phyloP scores from a whole-genome alignment of 768 basidiomycete genomes.

The Termitomyces sp. region DNA sequence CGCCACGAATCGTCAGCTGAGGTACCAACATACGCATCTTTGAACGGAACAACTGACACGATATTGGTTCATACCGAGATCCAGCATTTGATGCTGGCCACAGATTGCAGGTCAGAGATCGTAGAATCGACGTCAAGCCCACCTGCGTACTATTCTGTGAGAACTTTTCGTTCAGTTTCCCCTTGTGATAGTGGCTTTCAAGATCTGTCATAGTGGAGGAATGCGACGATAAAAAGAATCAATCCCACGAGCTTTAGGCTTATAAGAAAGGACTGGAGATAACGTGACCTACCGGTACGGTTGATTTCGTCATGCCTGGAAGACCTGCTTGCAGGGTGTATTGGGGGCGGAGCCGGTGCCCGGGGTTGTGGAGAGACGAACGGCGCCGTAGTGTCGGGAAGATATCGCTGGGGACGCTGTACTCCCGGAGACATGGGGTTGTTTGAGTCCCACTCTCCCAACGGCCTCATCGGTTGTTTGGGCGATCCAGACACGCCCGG shows the following conservation, averaged over 20 bases:
- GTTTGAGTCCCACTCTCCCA: constrained; percentile 3
- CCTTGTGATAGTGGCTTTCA: constrained; percentile 11
- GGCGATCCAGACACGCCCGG: constrained; percentile 2
- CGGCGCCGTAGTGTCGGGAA: neutral
- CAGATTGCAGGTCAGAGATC: constrained; percentile 15
- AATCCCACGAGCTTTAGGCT: constrained; percentile 1
- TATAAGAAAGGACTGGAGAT: neutral
- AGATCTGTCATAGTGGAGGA: constrained; percentile 5
- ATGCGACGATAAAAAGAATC: constrained; percentile 3
- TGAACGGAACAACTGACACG: neutral
- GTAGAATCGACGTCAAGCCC: constrained; percentile 13
- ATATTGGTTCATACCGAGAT: neutral
- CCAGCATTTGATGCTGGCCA: constrained; percentile 15
- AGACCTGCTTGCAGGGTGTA: constrained; percentile 7
- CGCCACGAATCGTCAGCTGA: neutral
- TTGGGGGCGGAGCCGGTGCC: neutral
- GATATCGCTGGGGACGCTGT: neutral
- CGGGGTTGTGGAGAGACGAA: neutral
- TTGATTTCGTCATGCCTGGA: constrained; percentile 4
- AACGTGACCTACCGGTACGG: constrained; percentile 10
- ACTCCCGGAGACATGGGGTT: neutral
- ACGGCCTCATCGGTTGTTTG: constrained; percentile 2
- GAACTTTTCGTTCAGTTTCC: constrained; percentile 6
- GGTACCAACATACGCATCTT: neutral
- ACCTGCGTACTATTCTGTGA: constrained; percentile 16